These are phyloP conservation scores for Backusella liffmaniae DNA, from an alignment of 192 early-diverging fungal species.

Conservation along the genomic window DNA sequence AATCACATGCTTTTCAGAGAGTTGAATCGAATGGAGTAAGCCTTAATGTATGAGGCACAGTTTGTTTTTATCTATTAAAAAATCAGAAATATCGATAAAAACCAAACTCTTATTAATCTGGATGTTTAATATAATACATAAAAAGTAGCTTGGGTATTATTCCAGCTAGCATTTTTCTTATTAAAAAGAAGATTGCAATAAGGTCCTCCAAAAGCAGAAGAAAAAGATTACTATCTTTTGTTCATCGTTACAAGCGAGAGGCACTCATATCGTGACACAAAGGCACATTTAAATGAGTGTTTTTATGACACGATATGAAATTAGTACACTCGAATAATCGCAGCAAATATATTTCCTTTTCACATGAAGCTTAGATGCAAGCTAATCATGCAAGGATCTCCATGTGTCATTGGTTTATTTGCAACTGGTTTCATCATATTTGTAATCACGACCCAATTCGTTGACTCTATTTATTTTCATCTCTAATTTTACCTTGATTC, in stretches of 20 bases:
- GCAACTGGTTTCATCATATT: background rate
- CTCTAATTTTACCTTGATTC: too few relatives aligned
- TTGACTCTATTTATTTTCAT: too few relatives aligned
- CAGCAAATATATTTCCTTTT: background rate
- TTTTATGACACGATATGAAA: background rate
- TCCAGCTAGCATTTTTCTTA: background rate
- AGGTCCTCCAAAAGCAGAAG: background rate
- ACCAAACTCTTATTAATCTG: background rate
- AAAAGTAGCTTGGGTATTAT: background rate
- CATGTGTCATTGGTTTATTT: background rate
- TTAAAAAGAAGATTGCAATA: background rate
- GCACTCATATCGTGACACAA: background rate
- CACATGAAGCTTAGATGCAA: background rate
- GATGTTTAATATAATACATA: background rate
- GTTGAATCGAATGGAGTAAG: background rate
- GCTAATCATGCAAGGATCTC: background rate
- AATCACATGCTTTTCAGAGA: constrained; percentile 5
- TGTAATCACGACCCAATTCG: too few relatives aligned
- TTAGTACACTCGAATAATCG: background rate
- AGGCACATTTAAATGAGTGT: background rate
- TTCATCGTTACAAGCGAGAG: background rate
- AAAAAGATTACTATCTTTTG: background rate
- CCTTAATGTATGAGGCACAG: background rate
- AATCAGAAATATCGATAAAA: background rate
- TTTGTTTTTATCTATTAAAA: background rate